Evolutionary conservation across 768 basidiomycete species (phyloP), one percentile per base, ranked within the genome.

Genomic region (Termitomyces sp.): DNA sequence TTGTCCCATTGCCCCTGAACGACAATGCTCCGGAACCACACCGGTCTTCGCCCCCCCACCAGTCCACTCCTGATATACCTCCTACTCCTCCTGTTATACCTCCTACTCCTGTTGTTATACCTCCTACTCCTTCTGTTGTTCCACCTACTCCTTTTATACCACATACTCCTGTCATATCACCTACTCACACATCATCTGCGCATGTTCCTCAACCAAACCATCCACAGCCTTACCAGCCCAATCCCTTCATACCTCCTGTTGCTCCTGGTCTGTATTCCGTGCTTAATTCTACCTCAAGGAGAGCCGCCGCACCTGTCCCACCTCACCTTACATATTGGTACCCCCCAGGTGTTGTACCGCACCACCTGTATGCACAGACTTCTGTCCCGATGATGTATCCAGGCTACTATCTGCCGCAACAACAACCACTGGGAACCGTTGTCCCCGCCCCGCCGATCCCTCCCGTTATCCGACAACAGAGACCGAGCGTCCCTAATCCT

Each of bases 391-490:
- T 8, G 27, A 5, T 16, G 7, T 10, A 21, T 9, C n/a, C 11
- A 4, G 6, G 11, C 4, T 23, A 27, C 1, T 44, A 29, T 17
- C 21, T 19, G 11, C 44, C 17, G 4, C 54, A 19, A 14, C 41
- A 37, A 9, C 43, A 19, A 11, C 25, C 32, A 10, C 45, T 25
- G 1, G 11, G 25, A 14, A 9, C 41, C 11, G 25, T 50, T 9
- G 19, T 51, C 16, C 48, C 56, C 14, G 56, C 49, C 6, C 56
- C 56, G 21, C 56, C 42, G 6, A 57, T 51, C 41, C 48, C 56
- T 17, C 48, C 48, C 4, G 11, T 42, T 4, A 23, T 32, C 4
- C 40, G 40, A 14, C 11, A 0, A 17, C 54, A 0, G 25, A 29
- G 7, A 16, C 41, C 29, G 23, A 19, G 3, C 37, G 27, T 25